Conservation (phyloP, 805 yeast species). For the Clavispora vitiphila region DNA sequence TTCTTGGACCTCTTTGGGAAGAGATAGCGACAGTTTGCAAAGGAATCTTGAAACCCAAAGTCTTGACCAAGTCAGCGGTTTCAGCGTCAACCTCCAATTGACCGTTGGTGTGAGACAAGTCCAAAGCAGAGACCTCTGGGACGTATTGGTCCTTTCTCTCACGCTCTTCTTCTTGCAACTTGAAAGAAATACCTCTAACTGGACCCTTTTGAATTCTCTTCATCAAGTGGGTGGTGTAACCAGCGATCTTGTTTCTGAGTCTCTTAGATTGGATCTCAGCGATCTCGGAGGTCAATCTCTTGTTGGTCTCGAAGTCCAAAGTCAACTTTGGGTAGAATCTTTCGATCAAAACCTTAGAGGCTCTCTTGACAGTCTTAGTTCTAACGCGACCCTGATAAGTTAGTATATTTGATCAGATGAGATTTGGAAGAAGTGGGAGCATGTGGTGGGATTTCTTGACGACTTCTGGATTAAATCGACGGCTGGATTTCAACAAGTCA, state of each 20-base stretch:
- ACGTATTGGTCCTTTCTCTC: slow-evolving; percentile 99
- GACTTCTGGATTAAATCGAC: too few relatives aligned
- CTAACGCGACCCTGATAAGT: slow-evolving; percentile 94
- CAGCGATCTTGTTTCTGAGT: slow-evolving; percentile 99
- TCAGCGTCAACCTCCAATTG: slow-evolving; percentile 96
- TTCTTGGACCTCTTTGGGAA: slow-evolving; percentile 84
- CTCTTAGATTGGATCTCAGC: slow-evolving; percentile 99
- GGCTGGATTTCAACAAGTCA: background rate
- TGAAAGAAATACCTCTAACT: slow-evolving; percentile 99
- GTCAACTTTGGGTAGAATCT: slow-evolving; percentile 99
- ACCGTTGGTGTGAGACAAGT: slow-evolving; percentile 92
- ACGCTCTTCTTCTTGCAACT: slow-evolving; percentile 99
- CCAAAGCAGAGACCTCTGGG: slow-evolving; percentile 99
- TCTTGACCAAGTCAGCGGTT: slow-evolving; percentile 91
- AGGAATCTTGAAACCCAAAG: slow-evolving; percentile 86
- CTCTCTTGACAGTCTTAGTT: slow-evolving; percentile 99
- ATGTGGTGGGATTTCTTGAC: background rate
- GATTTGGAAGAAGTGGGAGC: background rate
- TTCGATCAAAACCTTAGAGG: slow-evolving; percentile 99
- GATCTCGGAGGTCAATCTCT: slow-evolving; percentile 97
- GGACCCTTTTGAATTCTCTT: slow-evolving; percentile 99
- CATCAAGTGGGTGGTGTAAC: slow-evolving; percentile 99
- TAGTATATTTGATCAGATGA: slow-evolving; percentile 16
- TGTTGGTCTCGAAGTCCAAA: slow-evolving; percentile 99
- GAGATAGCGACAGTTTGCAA: slow-evolving; percentile 81